A percentile compares a stretch with the other conserved stretches of the same genome.
These are phyloP conservation scores for Albizia julibrissin DNA, from an alignment of 306 rosid genomes.

Conservation along the genomic window DNA sequence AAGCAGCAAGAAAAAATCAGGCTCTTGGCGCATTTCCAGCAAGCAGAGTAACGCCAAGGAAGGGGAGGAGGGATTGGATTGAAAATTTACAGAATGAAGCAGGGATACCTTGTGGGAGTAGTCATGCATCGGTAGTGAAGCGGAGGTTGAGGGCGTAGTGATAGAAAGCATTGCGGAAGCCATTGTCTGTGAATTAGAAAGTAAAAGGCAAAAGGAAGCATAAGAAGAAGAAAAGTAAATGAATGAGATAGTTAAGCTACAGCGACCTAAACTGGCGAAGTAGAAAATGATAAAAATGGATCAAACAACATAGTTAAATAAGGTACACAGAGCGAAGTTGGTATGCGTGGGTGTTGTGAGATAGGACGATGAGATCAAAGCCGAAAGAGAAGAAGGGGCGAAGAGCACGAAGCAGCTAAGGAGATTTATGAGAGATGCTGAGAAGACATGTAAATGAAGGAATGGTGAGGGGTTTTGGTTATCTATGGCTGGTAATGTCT, in stretches of 20 bases:
- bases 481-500: neutral
- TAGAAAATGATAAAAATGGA: neutral
- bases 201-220: neutral
- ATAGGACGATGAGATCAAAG: slow-evolving; percentile 20
- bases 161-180: slow-evolving; percentile 65
- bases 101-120: slow-evolving; percentile 52
- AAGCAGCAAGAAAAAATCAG: neutral
- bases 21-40: slow-evolving; percentile 7
- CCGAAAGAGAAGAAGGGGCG: neutral
- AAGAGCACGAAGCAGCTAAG: neutral
- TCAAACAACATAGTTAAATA: neutral
- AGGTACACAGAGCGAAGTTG: slow-evolving; percentile 2
- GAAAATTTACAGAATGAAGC: neutral
- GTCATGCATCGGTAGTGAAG: slow-evolving; percentile 48
- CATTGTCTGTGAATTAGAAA: slow-evolving; percentile 24
- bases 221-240: neutral
- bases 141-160: slow-evolving; percentile 50
- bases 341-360: neutral
- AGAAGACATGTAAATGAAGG: neutral
- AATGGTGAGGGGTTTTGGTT: too few species aligned
- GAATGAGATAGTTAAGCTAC: neutral
- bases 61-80: neutral
- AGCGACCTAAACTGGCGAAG: neutral
- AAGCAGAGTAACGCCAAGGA: neutral
- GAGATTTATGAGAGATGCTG: neutral